Conservation (phyloP, 1,139 yeast genomes). For the Taphrina sp. region DNA sequence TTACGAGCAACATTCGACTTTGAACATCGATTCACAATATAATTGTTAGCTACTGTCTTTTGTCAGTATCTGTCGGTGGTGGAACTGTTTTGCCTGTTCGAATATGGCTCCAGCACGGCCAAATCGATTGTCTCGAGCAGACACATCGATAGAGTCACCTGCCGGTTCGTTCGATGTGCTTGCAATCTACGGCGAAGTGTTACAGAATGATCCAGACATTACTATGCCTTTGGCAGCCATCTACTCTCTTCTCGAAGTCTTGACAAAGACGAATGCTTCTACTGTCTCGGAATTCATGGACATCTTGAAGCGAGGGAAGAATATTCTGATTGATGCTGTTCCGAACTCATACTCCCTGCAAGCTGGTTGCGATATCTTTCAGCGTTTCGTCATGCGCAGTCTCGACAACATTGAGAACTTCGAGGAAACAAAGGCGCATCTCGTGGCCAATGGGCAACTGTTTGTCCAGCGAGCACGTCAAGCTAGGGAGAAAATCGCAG, state of each 20-base stretch:
- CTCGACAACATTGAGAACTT: constrained; percentile 82
- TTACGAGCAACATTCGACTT: too few species aligned
- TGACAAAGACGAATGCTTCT: constrained; percentile 72
- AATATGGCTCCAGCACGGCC: constrained; percentile 22
- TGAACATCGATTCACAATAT: too few species aligned
- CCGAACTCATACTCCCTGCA: constrained; percentile 87
- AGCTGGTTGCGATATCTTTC: constrained; percentile 97
- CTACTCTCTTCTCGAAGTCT: constrained; percentile 82
- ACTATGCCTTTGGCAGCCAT: constrained; percentile 99
- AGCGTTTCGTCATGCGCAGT: constrained; percentile 86
- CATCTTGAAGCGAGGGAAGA: constrained; percentile 71
- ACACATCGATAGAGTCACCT: constrained; percentile 29
- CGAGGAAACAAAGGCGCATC: constrained; percentile 87
- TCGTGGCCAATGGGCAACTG: constrained; percentile 89
- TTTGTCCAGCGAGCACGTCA: constrained; percentile 91
- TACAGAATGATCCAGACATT: constrained; percentile 50
- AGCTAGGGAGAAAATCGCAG: constrained; percentile 82
- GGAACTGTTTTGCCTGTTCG: too few species aligned
- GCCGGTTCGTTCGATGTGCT: constrained; percentile 34
- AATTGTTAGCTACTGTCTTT: too few species aligned
- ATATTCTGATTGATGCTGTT: constrained; percentile 69
- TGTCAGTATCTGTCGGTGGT: too few species aligned
- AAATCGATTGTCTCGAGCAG: constrained; percentile 12
- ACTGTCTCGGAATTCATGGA: constrained; percentile 91
- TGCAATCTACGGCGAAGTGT: constrained; percentile 28